Evolutionary conservation across 805 yeast species (phyloP), one percentile per base, ranked within the genome.

Genomic region (Alloascoidea africana): DNA sequence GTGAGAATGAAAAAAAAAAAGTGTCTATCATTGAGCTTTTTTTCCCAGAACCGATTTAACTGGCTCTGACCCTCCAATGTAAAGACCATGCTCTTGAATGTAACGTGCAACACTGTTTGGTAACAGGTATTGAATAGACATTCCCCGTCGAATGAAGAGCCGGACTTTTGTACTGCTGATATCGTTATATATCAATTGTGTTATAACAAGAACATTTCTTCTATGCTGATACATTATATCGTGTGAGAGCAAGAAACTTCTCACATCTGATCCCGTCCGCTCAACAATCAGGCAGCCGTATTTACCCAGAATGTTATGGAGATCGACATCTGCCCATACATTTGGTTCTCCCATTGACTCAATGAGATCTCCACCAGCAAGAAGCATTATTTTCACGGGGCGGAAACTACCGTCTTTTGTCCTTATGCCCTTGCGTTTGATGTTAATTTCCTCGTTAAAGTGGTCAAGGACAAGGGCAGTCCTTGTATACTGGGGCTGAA

Each of bases 321-420:
- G 65, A 58, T 91, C 98, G 41, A 70, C 79, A 55, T 89, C 97
- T 1, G 94, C 94, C 98, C 98, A 91, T 27, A 91, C 98, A 50
- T 89, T 91, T 16, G 98, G 97, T 58, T 91, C 98, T n/a, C 98
- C 98, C 97, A 91, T 91, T 34, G 93, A 78, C 56, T 91, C 98
- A 39, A 91, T 91, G 47, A 91, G 68, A 58, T 91, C 98, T 33
- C 98, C 98, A 37, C 98, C 98, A 0, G 98, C 98, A 32, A 91
- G 63, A 39, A 91, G 67, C 97, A 91, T 89, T 49, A 91, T 79
- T 55, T 89, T 89, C 38, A 82, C 95, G 16, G 95, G 96, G 39
- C 86, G 67, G 5, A 63, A 55, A 42, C 54, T 55, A 33, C 66
- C 66, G 14, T 50, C 36, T 16, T 50, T 35, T 18, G 72, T 70